Percentiles rank a stretch among this genome's conserved stretches.
Evolutionary conservation across 257 asterid species (phyloP).

Genomic region (Perilla frutescens): DNA sequence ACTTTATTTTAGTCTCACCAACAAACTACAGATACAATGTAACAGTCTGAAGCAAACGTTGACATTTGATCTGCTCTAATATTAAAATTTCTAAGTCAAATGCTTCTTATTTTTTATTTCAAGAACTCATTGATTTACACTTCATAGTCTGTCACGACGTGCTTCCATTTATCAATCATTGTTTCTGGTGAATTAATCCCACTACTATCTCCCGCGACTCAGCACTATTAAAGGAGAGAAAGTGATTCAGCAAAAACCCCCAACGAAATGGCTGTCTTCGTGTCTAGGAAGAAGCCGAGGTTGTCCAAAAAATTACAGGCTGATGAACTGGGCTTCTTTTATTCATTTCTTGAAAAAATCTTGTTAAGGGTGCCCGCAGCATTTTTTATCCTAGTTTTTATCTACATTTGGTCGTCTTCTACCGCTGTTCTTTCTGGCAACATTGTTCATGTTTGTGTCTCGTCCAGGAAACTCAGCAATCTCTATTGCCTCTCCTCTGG

Average conservation of each 20-base stretch:
- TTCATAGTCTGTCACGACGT: conserved; percentile 27
- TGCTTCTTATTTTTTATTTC: not conserved
- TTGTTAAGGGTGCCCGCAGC: conserved; percentile 48
- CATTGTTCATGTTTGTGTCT: conserved; percentile 59
- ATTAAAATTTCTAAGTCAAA: conserved; percentile 28
- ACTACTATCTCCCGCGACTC: not conserved
- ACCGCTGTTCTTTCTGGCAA: conserved; percentile 58
- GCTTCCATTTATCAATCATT: conserved; percentile 40
- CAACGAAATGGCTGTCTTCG: conserved; percentile 43
- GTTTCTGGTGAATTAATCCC: conserved; percentile 4
- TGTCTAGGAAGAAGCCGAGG: conserved; percentile 52
- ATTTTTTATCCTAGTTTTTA: conserved; percentile 46
- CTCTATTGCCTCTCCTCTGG: conserved; percentile 73
- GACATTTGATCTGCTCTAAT: not conserved
- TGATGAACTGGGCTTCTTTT: conserved; percentile 32
- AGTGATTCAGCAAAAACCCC: not conserved
- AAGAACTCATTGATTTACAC: not conserved
- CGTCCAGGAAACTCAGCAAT: conserved; percentile 63
- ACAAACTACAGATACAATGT: conserved; percentile 11
- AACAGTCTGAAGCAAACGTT: not conserved
- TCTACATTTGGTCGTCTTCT: conserved; percentile 66
- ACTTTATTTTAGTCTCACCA: conserved; percentile 17
- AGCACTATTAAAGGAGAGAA: conserved; percentile 27
- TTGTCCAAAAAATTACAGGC: conserved; percentile 36
- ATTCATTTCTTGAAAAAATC: conserved; percentile 41